Conservation (phyloP, 116 monocot species). For the Dioscorea cayenensis region DNA sequence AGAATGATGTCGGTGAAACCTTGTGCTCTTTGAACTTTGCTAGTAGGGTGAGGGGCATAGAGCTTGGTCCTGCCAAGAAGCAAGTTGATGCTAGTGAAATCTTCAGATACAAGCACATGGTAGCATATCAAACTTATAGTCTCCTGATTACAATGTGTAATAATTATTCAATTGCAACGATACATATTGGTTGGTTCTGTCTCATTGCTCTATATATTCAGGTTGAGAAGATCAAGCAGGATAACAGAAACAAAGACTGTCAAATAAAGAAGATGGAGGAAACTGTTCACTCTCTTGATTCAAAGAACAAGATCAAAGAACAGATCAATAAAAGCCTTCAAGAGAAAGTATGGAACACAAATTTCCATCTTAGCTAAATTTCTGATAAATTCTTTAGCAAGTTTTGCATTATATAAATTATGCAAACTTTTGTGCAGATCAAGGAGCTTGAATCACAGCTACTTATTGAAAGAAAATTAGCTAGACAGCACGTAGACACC, state of each 20-base stretch:
- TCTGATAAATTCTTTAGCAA: not conserved
- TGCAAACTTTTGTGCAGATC: conserved; percentile 19
- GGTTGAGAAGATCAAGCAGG: conserved; percentile 80
- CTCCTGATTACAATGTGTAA: not conserved
- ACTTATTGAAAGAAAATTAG: conserved; percentile 58
- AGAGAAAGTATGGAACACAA: conserved; percentile 49
- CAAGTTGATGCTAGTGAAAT: conserved; percentile 64
- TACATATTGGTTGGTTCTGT: too few species aligned
- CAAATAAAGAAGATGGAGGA: conserved; percentile 73
- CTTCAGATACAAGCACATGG: conserved; percentile 64
- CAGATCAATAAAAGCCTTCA: conserved; percentile 51
- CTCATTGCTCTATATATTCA: not conserved
- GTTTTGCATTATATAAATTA: not conserved
- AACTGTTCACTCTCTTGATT: conserved; percentile 46
- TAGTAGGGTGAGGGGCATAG: conserved; percentile 86
- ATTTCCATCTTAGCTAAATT: not conserved
- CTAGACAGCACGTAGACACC: conserved; percentile 60
- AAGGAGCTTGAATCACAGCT: conserved; percentile 74
- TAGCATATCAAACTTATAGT: conserved; percentile 16
- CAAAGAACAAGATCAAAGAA: conserved; percentile 69
- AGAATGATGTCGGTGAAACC: conserved; percentile 73
- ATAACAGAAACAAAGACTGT: conserved; percentile 58
- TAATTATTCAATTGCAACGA: not conserved
- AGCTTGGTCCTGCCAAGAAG: conserved; percentile 79
- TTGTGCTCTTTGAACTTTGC: conserved; percentile 92